Percentiles rank a stretch among this genome's conserved stretches.
Evolutionary conservation across 179 eudicot genomes (phyloP).

Genomic region (Beta macrorhiza): DNA sequence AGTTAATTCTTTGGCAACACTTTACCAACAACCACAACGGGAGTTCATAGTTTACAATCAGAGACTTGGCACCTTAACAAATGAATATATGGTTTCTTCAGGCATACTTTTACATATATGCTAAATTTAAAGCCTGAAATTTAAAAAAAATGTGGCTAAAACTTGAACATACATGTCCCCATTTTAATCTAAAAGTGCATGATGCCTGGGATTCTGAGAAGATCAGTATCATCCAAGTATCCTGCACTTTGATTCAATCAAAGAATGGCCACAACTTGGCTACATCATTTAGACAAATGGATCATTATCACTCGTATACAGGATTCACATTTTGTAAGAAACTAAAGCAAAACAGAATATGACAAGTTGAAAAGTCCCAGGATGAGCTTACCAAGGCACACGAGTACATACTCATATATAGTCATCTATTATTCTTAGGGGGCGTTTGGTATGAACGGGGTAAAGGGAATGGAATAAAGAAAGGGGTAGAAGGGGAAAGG

Average conservation of each 20-base stretch:
- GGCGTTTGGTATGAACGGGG: too few relatives aligned
- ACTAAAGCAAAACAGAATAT: not conserved
- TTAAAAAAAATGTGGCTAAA: not conserved
- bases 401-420: not conserved
- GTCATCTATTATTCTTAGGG: not conserved
- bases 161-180: not conserved
- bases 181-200: not conserved
- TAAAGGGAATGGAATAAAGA: too few relatives aligned
- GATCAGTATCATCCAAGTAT: not conserved
- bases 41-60: not conserved
- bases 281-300: not conserved
- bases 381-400: not conserved
- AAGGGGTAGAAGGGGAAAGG: too few relatives aligned
- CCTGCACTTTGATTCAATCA: not conserved
- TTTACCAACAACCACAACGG: not conserved
- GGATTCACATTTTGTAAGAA: not conserved
- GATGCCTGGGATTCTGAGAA: not conserved
- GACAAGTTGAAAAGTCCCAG: not conserved
- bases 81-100: not conserved
- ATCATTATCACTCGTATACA: not conserved
- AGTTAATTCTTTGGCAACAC: too few relatives aligned
- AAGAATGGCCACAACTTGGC: not conserved
- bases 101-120: not conserved
- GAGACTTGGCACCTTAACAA: not conserved
- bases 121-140: not conserved